Evolutionary conservation across 345 rosid species (phyloP), one percentile per base, ranked within the genome.

Genomic region (Aquilaria yunnanensis): DNA sequence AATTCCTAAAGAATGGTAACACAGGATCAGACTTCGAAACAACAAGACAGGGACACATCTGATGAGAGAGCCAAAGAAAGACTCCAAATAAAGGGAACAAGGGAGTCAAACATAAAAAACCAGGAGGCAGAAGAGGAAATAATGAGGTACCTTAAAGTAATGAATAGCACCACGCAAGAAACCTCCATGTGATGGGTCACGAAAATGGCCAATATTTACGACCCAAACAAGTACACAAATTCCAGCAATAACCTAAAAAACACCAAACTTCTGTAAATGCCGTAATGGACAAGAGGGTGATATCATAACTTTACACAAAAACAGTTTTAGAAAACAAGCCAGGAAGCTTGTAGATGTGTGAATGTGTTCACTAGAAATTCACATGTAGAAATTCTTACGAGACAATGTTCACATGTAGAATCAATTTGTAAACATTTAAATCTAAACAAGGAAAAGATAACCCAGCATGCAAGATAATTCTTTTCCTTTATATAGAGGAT

Each of bases 181-280:
- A 59, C 99, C 96, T 51, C 99, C 99, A 67, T 94, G 99, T 52
- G 97, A 76, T 82, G 97, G 97, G 66, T 94, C 99, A 57, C 77
- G 89, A 55, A 94, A 94, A 70, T 94, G 99, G 57, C 97, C 96
- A 68, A 94, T 94, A 81, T 94, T 94, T 71, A 94, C 97, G 68
- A 94, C 76, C 99, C 99, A 94, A 64, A 94, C 97, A 67, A 94
- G 80, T 32, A 88, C 76, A 75, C 99, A 94, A 71, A 94, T 94
- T 56, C 97, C 97, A 56, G 97, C 97, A 84, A 94, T 94, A 64
- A 94, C 99, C 99, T 94, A 63, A 54, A 75, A 57, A 63, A 72
- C 59, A 57, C 41, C 64, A 66, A 58, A 67, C 29, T 50, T 51
- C 62, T 47, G 54, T 23, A 56, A 46, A 34, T 16, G 30, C 29